These are phyloP conservation scores for Cryoendolithus antarcticus DNA, from an alignment of 2,329 filamentous ascomycete species.

Conservation along the genomic window DNA sequence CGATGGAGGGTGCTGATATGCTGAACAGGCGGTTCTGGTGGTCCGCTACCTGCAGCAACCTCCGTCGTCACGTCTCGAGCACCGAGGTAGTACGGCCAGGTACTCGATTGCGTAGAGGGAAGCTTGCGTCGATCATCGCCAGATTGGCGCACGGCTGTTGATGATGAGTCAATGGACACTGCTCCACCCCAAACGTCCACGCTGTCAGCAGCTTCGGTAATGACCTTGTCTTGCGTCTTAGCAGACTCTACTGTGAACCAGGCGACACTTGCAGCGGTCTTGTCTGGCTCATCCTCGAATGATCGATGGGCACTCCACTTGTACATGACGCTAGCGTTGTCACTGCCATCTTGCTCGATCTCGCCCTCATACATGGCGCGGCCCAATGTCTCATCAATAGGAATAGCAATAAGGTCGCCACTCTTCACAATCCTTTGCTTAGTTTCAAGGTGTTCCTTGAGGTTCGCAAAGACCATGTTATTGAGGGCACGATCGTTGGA, in stretches of 20 bases:
- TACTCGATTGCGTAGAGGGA: conserved; percentile 61
- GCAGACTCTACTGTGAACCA: conserved; percentile 90
- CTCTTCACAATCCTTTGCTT: conserved; percentile 71
- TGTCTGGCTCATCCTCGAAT: not conserved
- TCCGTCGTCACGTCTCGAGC: conserved; percentile 52
- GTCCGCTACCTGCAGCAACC: conserved; percentile 17
- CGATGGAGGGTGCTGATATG: conserved; percentile 38
- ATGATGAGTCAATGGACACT: conserved; percentile 72
- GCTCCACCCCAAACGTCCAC: conserved; percentile 73
- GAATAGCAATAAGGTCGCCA: conserved; percentile 79
- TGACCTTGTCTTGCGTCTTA: conserved; percentile 30
- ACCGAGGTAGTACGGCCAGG: conserved; percentile 84
- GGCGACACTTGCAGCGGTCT: conserved; percentile 43
- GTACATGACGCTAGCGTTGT: conserved; percentile 6
- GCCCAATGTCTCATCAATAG: conserved; percentile 76
- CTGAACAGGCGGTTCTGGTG: conserved; percentile 27
- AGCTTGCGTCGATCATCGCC: conserved; percentile 74
- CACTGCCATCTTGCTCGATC: conserved; percentile 57
- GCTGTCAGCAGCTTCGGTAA: conserved; percentile 52
- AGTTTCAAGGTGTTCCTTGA: conserved; percentile 80
- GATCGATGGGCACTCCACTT: conserved; percentile 5
- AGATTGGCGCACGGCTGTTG: conserved; percentile 81
- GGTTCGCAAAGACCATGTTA: conserved; percentile 68
- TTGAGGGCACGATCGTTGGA: conserved; percentile 79
- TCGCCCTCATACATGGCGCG: conserved; percentile 64